phyloP scores from a whole-genome alignment of 2,329 filamentous ascomycete species.

The Emergomyces orientalis region DNA sequence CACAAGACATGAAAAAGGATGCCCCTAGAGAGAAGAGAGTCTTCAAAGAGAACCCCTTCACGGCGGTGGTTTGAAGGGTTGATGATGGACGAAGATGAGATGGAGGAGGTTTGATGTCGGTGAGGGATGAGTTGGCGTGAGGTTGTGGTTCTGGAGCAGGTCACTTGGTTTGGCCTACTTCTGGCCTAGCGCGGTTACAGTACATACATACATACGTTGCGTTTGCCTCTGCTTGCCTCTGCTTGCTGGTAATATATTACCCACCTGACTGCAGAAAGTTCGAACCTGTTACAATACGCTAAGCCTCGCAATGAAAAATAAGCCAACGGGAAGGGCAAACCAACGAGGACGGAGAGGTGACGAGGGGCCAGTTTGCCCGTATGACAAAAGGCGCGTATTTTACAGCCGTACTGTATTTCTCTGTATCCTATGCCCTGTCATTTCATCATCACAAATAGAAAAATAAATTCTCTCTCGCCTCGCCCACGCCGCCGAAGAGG shows the following conservation, averaged over 20 bases:
- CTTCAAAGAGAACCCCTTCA: background rate
- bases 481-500: background rate
- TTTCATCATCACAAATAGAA: background rate
- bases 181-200: conserved; percentile 1
- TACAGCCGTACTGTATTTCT: background rate
- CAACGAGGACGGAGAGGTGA: background rate
- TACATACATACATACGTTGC: background rate
- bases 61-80: background rate
- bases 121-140: conserved; percentile 8
- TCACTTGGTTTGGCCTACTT: background rate
- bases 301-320: background rate
- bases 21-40: background rate
- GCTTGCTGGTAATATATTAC: background rate
- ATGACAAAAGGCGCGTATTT: background rate
- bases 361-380: too few species aligned
- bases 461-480: too few species aligned
- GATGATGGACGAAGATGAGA: conserved; percentile 7
- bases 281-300: background rate
- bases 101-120: conserved; percentile 9
- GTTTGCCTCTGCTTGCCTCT: background rate
- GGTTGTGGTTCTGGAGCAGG: background rate
- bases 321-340: background rate
- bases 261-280: background rate
- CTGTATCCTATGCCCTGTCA: background rate
- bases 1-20: conserved; percentile 8